Evolutionary conservation across 495 filamentous ascomycete genomes (phyloP), one percentile per base, ranked within the genome.

Genomic region (Cudoniella acicularis): DNA sequence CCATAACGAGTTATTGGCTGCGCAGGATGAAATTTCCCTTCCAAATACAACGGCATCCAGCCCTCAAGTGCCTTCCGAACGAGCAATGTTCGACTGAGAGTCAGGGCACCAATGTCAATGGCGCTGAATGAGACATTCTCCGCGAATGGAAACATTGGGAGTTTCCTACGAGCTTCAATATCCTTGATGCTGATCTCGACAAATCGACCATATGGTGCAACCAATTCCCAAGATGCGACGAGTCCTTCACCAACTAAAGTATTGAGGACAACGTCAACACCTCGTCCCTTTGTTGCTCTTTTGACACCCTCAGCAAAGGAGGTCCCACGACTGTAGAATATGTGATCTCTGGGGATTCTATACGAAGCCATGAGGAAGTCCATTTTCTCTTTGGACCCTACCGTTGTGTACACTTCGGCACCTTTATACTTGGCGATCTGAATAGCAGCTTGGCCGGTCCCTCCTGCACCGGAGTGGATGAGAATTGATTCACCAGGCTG

Each of bases 241-340:
- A 79, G 65, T 8, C 64, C 66, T 9, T 75, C 70, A 1, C 77
- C 77, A 0, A 69, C 58, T 3, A 88, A 65, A 0, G 81, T 84
- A 66, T 88, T 89, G 6, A 90, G 59, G 2, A 89, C 70, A 0
- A 90, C 76, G 62, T 89, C 86, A 0, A 89, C 83, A 1, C 87
- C 87, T 2, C 72, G 57, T 4, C 75, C 75, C 6, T 68, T 58
- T 0, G 86, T 89, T 0, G 70, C 72, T 21, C 64, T 63, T 23
- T 70, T 71, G 41, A 90, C 67, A 2, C 68, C 77, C 1, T 71
- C 57, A 1, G 71, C 77, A 54, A 89, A 82, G 0, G 72, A 66
- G 10, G 61, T 52, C 59, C 67, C 69, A 17, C 63, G 16, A 52
- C 26, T 46, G 63, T 59, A 80, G 67, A 87, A 82, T 40, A 89